These are phyloP conservation scores for Taxillus chinensis DNA, from an alignment of 164 flowering plant species.

Conservation along the genomic window DNA sequence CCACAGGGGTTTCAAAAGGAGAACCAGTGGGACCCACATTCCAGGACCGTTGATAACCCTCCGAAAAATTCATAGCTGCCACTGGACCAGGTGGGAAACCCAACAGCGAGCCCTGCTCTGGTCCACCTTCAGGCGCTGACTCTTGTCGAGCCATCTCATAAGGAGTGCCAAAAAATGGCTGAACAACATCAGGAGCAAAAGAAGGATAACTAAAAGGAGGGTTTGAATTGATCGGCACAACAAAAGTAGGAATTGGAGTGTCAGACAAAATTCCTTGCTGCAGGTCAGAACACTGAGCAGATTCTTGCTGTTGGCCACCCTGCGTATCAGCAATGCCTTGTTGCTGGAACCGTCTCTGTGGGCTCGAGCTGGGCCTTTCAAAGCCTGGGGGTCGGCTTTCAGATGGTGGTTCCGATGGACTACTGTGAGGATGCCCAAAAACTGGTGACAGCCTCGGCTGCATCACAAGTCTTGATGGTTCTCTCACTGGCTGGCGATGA, in stretches of 20 bases:
- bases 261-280: constrained; percentile 34
- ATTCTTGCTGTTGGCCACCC: constrained; percentile 33
- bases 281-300: constrained; percentile 41
- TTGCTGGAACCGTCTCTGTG: constrained; percentile 35
- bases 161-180: constrained; percentile 35
- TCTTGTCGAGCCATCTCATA: constrained; percentile 49
- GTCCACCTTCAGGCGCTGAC: constrained; percentile 36
- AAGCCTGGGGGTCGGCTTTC: constrained; percentile 35
- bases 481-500: constrained; percentile 44
- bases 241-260: constrained; percentile 27
- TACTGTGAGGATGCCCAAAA: constrained; percentile 31
- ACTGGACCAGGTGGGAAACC: constrained; percentile 54
- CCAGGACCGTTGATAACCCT: constrained; percentile 52
- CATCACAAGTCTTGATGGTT: constrained; percentile 40
- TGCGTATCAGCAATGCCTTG: constrained; percentile 32
- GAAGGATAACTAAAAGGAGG: constrained; percentile 51
- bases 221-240: constrained; percentile 40
- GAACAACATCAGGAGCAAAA: constrained; percentile 49
- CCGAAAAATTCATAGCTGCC: constrained; percentile 24
- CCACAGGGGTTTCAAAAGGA: constrained; percentile 31
- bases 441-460: constrained; percentile 38
- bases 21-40: constrained; percentile 26
- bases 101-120: constrained; percentile 57
- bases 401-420: constrained; percentile 27
- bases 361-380: constrained; percentile 27